These are phyloP conservation scores for Acacia pycnantha DNA, from an alignment of 331 rosid genomes.

Conservation along the genomic window DNA sequence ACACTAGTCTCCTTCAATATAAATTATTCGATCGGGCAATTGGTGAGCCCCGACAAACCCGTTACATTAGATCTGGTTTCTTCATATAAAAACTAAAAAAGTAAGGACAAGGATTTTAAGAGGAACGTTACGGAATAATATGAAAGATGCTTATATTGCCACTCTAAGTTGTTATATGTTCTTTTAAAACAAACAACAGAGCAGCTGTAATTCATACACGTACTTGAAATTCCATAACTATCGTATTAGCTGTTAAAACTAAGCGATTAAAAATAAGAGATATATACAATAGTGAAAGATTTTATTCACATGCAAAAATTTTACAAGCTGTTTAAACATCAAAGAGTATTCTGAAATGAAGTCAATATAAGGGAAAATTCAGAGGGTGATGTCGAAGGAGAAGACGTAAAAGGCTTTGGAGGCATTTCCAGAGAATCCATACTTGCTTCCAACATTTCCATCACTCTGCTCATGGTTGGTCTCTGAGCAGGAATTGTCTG, in stretches of 20 bases:
- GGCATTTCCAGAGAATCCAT: constrained; percentile 30
- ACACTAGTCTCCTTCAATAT: too few relatives aligned
- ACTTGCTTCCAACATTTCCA: constrained; percentile 41
- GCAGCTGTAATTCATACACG: background rate
- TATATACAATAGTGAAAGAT: background rate
- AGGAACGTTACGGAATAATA: background rate
- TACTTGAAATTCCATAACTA: background rate
- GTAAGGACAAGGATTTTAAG: background rate
- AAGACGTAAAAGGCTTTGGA: constrained; percentile 10
- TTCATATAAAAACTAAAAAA: too few relatives aligned
- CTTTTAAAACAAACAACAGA: background rate
- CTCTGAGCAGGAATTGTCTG: constrained; percentile 29
- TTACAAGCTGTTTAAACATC: background rate
- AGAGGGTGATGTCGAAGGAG: background rate
- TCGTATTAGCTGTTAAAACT: background rate
- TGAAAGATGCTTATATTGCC: background rate
- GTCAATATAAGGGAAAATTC: background rate
- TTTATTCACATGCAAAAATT: background rate
- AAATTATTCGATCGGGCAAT: too few relatives aligned
- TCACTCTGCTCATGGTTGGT: constrained; percentile 35
- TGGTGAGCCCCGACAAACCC: background rate
- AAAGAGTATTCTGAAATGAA: background rate
- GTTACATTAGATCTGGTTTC: background rate
- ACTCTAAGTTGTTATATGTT: background rate
- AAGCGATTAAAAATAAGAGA: background rate